phyloP scores from a whole-genome alignment of 2,329 filamentous ascomycete species.

The Fusarium vanettenii region DNA sequence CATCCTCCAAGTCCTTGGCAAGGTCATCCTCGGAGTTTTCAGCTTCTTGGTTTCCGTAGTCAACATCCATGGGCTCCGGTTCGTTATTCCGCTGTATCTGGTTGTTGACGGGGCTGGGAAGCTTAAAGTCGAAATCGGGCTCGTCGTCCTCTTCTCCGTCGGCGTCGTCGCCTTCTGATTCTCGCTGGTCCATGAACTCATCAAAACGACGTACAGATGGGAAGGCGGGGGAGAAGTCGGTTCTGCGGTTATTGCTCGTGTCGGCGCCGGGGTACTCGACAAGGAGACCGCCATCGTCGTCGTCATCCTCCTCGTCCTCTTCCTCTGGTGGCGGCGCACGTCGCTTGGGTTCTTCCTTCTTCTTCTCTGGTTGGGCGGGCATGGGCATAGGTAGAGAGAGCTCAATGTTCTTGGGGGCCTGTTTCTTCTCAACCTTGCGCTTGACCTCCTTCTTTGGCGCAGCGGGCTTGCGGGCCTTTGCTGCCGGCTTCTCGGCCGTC shows the following conservation, averaged over 20 bases:
- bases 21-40: slow-evolving; percentile 52
- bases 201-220: slow-evolving; percentile 62
- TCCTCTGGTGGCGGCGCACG: slow-evolving; percentile 54
- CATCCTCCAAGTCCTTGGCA: slow-evolving; percentile 65
- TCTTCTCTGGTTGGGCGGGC: slow-evolving; percentile 31
- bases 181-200: slow-evolving; percentile 62
- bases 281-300: slow-evolving; percentile 67
- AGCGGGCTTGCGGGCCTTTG: slow-evolving; percentile 40
- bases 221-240: slow-evolving; percentile 63
- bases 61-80: slow-evolving; percentile 45
- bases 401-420: slow-evolving; percentile 48
- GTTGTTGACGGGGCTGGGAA: slow-evolving; percentile 65
- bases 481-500: slow-evolving; percentile 35
- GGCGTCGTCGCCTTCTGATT: slow-evolving; percentile 59
- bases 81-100: slow-evolving; percentile 45
- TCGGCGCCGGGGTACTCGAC: slow-evolving; percentile 70
- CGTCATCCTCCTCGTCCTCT: slow-evolving; percentile 65
- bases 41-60: slow-evolving; percentile 42
- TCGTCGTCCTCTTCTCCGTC: slow-evolving; percentile 62
- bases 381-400: slow-evolving; percentile 51
- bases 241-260: slow-evolving; percentile 46
- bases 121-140: slow-evolving; percentile 62
- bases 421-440: slow-evolving; percentile 51
- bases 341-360: slow-evolving; percentile 41
- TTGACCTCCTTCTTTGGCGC: slow-evolving; percentile 46